Base-by-base conservation (phyloP, 2,329 filamentous ascomycete genomes). In the Xylaria sp. region DNA sequence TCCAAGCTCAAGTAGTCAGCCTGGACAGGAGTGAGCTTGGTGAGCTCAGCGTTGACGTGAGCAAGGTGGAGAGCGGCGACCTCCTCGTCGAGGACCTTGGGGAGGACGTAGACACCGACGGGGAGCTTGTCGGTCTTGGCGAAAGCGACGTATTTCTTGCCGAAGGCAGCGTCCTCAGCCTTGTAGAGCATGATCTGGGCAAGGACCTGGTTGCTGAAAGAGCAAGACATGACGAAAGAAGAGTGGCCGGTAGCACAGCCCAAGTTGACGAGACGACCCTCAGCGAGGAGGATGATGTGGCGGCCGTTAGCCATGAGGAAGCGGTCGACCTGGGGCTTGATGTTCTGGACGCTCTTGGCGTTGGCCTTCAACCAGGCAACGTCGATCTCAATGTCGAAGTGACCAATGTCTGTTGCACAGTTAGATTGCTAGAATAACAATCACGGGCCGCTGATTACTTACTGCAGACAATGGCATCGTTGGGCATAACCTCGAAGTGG, bases 171-270 rank as follows among this genome's bases (percentile, higher is more conserved):
- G 76, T 97, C 92, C 72, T 88, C 83, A 73, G 87, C 88, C 89
- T 97, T 97, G 90, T 80, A 99, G 74, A 99, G 83, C 83, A 96
- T 89, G 82, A 99, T 97, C 84, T 99, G 94, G 69, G 94, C 94
- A 77, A 99, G 91, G 72, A 97, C 94, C 86, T 99, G 94, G 89
- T 99, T 99, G 86, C 92, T 96, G 89, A 99, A 99, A 67, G 93
- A 97, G 89, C 94, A 99, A 72, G 92, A 97, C 94, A 99, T 97
- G 84, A 99, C 94, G 80, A 99, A 99, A 56, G 93, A 97, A 70
- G 92, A 96, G 89, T 99, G 94, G 70, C 94, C 94, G 67, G 94
- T 99, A 76, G 94, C 94, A 80, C 94, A 99, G 79, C 94, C 94
- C 71, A 99, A 85, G 89, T 99, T 99, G 82, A 99, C 94, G 68